A percentile compares a stretch with the other conserved stretches of the same genome.
Evolutionary conservation across 2,329 filamentous ascomycete genomes (phyloP).

Genomic region (Hypoxylon sp.): DNA sequence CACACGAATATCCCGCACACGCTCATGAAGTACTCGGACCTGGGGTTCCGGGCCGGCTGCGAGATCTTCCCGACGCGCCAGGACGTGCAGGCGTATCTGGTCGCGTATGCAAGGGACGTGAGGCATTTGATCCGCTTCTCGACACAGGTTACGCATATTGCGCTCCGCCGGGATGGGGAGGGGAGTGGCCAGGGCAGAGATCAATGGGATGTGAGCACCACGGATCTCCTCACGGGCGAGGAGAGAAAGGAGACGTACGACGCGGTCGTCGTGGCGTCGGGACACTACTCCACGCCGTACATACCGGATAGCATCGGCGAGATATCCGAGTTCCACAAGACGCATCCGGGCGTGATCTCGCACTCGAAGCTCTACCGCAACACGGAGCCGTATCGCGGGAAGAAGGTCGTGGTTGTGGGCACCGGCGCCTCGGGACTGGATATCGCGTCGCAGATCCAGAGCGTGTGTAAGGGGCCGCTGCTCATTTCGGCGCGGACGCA

Average conservation of each 20-base stretch:
- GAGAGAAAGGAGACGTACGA: slow-evolving; percentile 71
- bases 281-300: slow-evolving; percentile 80
- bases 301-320: slow-evolving; percentile 73
- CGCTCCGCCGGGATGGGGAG: slow-evolving; percentile 41
- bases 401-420: slow-evolving; percentile 87
- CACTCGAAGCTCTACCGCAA: slow-evolving; percentile 87
- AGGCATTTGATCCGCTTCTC: slow-evolving; percentile 77
- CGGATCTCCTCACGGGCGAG: slow-evolving; percentile 63
- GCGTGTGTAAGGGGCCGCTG: slow-evolving; percentile 71
- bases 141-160: slow-evolving; percentile 74
- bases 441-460: slow-evolving; percentile 81
- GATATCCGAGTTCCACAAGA: slow-evolving; percentile 70
- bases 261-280: slow-evolving; percentile 81
- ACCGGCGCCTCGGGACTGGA: slow-evolving; percentile 89
- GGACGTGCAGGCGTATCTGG: slow-evolving; percentile 80
- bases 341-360: slow-evolving; percentile 72
- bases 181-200: slow-evolving; percentile 51
- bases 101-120: slow-evolving; percentile 78
- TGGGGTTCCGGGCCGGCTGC: slow-evolving; percentile 72
- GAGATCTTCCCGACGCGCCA: slow-evolving; percentile 82
- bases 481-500: slow-evolving; percentile 74
- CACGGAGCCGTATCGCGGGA: slow-evolving; percentile 72
- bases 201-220: slow-evolving; percentile 74
- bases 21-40: slow-evolving; percentile 85
- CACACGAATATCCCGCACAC: slow-evolving; percentile 89